Evolutionary conservation across 2,329 filamentous ascomycete species (phyloP).

Genomic region (Trichoderma oligosporum): DNA sequence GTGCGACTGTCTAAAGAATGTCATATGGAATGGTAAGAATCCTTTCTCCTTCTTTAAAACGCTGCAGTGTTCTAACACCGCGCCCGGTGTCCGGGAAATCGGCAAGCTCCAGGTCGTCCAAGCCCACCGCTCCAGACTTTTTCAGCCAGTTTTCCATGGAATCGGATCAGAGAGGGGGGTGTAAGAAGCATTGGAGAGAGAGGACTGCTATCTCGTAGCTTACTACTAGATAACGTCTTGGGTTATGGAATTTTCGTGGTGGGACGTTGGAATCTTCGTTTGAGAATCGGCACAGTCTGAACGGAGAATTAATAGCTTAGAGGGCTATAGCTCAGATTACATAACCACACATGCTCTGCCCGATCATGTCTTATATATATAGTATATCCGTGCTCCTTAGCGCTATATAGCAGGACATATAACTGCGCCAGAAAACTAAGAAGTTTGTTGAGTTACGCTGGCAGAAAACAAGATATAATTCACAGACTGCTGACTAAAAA

Average conservation of each 20-base stretch:
- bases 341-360: no score
- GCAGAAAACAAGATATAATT: neutral
- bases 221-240: no score
- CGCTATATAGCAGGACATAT: neutral
- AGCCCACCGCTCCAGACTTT: slow-evolving; percentile 29
- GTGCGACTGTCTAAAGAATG: slow-evolving; percentile 33
- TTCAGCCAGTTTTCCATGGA: slow-evolving; percentile 35
- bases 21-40: slow-evolving; percentile 33
- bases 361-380: no score
- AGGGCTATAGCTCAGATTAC: no score
- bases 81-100: slow-evolving; percentile 33
- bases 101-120: slow-evolving; percentile 32
- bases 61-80: slow-evolving; percentile 29
- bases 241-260: no score
- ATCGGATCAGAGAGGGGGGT: neutral
- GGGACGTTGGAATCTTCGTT: no score
- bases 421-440: neutral
- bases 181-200: neutral
- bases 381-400: neutral
- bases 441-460: neutral
- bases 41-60: slow-evolving; percentile 33
- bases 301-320: no score
- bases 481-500: no score
- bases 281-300: no score
- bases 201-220: no score